Base-by-base conservation (phyloP, 2,329 filamentous ascomycete species). In the Hawksworthiomyces lignivorus region DNA sequence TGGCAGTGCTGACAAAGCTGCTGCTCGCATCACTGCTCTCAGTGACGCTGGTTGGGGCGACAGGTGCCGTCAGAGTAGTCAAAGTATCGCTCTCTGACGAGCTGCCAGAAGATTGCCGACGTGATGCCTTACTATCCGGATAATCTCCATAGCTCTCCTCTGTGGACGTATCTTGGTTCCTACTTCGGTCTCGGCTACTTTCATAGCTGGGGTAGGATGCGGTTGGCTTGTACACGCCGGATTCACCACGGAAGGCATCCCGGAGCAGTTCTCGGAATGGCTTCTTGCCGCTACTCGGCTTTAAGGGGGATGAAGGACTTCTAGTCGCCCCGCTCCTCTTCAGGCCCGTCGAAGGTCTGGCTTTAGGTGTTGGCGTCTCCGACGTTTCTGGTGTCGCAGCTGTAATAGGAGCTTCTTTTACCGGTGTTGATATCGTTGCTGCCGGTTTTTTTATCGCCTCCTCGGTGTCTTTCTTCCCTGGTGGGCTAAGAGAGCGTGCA, bases 241-340 rank as follows among this genome's bases (percentile, higher is more conserved):
- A 81, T 54, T 82, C 76, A 22, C 78, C 78, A 29, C 70, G 70
- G 52, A 82, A 82, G 4, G 77, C 78, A 46, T 78, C 76, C 41
- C 73, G 74, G 8, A 82, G 59, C 34, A 70, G 69, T 30, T 79
- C 77, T 18, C 77, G 68, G 41, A 82, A 65, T 1, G 71, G 72
- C 27, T 65, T 67, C 53, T 72, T 78, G 11, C 19, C 26, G 7
- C 47, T 44, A 5, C 53, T 58, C 0, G 64, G 48, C 52, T 73
- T 80, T 7, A 67, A 40, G 1, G 75, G 69, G 6, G 73, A 69
- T 1, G 72, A 62, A 2, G 63, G 53, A 44, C 55, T 65, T 49
- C 75, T 69, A 22, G 71, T 78, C 18, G 78, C 77, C 32, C 68
- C 66, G 36, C 71, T 76, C 51, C 78, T 68, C 57, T 68, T 76